Base-by-base conservation (phyloP, 352 stramenopile genomes). In the Pythium folliculosum region DNA sequence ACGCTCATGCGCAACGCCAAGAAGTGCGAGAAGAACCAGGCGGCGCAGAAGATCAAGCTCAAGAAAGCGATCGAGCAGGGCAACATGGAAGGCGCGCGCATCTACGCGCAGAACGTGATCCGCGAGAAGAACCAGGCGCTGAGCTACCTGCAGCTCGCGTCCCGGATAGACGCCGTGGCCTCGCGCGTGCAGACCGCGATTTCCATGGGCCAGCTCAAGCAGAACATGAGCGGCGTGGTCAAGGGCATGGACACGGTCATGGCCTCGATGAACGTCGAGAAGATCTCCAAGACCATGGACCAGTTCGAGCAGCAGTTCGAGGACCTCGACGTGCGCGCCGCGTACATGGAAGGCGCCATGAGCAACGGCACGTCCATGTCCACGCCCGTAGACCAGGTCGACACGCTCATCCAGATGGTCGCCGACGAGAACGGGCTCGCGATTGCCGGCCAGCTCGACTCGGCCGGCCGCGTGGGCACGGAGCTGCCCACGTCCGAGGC, bases 281-380 rank as follows among this genome's bases (percentile, higher is more conserved):
- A 98, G 80, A 98, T 99, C 63, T 96, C 88, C 57, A 82, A 95
- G 64, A 97, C 92, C 5, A 99, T 99, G 96, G 96, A 99, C 67
- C 94, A 99, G 77, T 99, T 99, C 74, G 97, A 99, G 76, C 88
- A 97, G 73, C 97, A 99, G 80, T 99, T 99, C 83, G 97, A 99
- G 73, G 95, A 99, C 78, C 94, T 99, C 78, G 97, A 99, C 79
- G 97, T 99, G 43, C 96, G 97, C 48, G 87, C 95, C 9, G 95
- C 93, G 40, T 99, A 99, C 80, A 99, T 99, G 97, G 97, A 99
- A 65, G 85, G 93, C 56, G 91, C 97, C 58, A 99, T 99, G 92
- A 97, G 92, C 86, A 96, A 89, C 58, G 97, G 92, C 44, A 99
- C 96, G 37, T 94, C 96, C 32, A 92, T 96, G 59, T 90, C 90